Evolutionary conservation across 768 basidiomycete genomes (phyloP), one percentile per base, ranked within the genome.

Genomic region (Lactifluus subvellereus): DNA sequence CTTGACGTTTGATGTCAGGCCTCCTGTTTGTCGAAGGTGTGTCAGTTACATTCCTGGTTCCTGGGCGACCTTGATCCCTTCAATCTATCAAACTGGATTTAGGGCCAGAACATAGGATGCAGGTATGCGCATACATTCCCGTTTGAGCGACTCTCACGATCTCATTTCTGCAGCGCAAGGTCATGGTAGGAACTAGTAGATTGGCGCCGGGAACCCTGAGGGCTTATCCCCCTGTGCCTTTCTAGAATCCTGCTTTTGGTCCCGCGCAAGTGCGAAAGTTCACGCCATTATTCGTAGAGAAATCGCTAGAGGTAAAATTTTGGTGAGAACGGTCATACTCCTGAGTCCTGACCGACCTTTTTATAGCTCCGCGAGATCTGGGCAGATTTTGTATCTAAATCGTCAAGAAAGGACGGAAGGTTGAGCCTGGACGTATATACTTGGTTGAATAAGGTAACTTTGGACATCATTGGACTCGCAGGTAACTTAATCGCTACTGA

Each of bases 331-430:
- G 6, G 11, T 49, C 20, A 16, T 2, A 1, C 14, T 3, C 40
- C 10, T 1, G 16, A 16, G 4, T 13, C 14, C 20, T 22, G 2
- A 35, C 13, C 13, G 1, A 22, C 7, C 3, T 4, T 37, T 40
- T 37, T 7, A 32, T 37, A 72, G 73, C 67, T 74, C 16, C 72
- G 73, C 18, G 72, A 73, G n/a, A 63, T 72, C n/a, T 73, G 62
- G 71, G 43, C 37, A 8, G 40, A 62, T n/a, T 58, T 70, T n/a
- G 50, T 61, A 6, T 45, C 65, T 7, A 49, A 66, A 13, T 47
- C 62, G 16, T 22, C 57, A 16, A 30, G 54, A n/a, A 62, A 66
- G 27, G 60, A 60, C 48, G 66, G 59, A 48, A 54, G 20, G 27
- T 35, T 53, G 32, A 27, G 40, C 32, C n/a, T 71, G 6, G 57